These are phyloP conservation scores for Lactarius hengduanensis DNA, from an alignment of 768 basidiomycete species.

Conservation along the genomic window DNA sequence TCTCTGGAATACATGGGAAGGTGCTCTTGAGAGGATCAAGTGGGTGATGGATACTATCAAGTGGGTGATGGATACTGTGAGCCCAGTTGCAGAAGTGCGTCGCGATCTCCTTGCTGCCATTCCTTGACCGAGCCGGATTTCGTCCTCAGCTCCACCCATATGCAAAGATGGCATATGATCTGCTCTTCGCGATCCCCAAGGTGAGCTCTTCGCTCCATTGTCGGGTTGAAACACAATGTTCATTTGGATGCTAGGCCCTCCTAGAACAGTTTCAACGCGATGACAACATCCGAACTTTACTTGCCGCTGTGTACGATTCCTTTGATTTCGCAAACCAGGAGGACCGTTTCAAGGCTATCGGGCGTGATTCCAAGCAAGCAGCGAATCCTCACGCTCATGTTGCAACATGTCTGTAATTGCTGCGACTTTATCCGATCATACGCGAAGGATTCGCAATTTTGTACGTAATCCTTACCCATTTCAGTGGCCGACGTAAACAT, in stretches of 20 bases:
- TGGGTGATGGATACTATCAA: neutral
- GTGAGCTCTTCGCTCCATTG: neutral
- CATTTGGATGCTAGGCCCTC: neutral
- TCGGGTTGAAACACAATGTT: neutral
- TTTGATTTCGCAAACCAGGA: neutral
- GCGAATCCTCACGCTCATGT: neutral
- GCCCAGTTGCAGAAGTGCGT: neutral
- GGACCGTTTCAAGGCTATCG: neutral
- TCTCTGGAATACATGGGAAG: neutral
- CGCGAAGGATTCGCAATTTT: neutral
- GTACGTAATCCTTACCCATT: neutral
- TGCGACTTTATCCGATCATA: slow-evolving; percentile 1
- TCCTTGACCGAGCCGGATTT: neutral
- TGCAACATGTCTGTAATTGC: neutral
- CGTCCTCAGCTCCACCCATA: neutral
- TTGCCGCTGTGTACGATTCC: neutral
- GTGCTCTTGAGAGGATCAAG: neutral
- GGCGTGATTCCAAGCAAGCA: neutral
- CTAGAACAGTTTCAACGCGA: neutral
- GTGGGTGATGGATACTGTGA: neutral
- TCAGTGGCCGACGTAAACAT: neutral
- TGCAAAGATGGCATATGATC: neutral
- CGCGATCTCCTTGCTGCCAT: neutral
- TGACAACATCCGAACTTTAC: neutral
- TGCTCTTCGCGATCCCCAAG: neutral